phyloP scores from a whole-genome alignment of 768 basidiomycete genomes.

The Suillus sp. region DNA sequence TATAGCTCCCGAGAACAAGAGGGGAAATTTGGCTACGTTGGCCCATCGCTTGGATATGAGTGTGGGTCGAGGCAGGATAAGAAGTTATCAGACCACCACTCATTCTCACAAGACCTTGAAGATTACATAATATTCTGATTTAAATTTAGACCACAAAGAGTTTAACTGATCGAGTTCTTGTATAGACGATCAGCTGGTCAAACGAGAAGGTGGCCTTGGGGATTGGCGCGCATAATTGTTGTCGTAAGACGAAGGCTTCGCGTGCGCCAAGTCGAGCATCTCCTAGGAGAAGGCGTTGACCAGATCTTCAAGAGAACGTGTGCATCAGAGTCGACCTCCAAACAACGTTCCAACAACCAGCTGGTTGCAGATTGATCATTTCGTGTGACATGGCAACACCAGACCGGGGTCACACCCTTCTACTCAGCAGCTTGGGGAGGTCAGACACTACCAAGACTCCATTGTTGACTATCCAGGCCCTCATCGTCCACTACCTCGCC shows the following conservation, averaged over 20 bases:
- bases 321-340: not conserved
- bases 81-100: not conserved
- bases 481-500: slow-evolving; percentile 33
- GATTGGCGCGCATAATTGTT: not conserved
- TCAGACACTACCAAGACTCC: slow-evolving; percentile 20
- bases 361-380: not conserved
- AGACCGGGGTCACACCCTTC: slow-evolving; percentile 26
- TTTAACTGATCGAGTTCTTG: not conserved
- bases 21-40: not conserved
- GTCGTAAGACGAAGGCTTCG: not conserved
- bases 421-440: slow-evolving; percentile 27
- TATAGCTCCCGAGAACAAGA: not conserved
- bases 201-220: not conserved
- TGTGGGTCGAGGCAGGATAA: slow-evolving; percentile 1
- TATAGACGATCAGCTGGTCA: not conserved
- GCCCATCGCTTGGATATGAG: not conserved
- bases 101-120: not conserved
- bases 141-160: no score
- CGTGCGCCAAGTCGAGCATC: not conserved
- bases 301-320: not conserved
- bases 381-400: slow-evolving; percentile 12
- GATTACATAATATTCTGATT: not conserved
- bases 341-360: no score
- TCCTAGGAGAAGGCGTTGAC: not conserved
- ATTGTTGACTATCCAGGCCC: slow-evolving; percentile 27